Conservation (phyloP, 148 eudicot genomes). For the Diospyros lotus region DNA sequence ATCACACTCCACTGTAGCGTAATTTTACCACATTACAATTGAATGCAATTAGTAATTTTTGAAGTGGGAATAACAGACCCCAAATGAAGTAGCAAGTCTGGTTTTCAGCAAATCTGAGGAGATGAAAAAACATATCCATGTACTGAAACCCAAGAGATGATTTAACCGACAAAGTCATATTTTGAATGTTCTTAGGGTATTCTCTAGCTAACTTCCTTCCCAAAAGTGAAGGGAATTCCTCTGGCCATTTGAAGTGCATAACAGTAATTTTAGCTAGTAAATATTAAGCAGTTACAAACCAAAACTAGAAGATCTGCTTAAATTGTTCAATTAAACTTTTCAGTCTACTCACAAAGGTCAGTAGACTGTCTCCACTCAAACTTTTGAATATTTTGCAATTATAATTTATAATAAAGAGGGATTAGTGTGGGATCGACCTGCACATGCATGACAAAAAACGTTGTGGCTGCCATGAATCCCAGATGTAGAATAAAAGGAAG, state of each 20-base stretch:
- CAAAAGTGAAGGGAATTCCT: background rate
- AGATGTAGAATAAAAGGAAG: constrained; percentile 80
- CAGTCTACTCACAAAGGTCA: background rate
- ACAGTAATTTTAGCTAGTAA: background rate
- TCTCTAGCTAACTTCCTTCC: background rate
- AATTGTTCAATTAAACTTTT: background rate
- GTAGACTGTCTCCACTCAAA: background rate
- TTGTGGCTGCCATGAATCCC: constrained; percentile 77
- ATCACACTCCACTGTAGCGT: too few relatives aligned
- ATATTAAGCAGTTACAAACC: constrained; percentile 4
- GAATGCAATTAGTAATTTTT: too few relatives aligned
- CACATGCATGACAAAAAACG: constrained; percentile 90
- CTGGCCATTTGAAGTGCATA: background rate
- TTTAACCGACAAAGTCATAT: background rate
- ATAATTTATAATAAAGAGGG: background rate
- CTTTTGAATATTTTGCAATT: background rate
- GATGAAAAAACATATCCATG: background rate
- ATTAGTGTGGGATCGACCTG: constrained; percentile 48
- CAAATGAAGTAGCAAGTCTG: background rate
- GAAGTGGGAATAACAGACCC: background rate
- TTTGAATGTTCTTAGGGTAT: background rate
- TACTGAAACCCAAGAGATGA: too few relatives aligned
- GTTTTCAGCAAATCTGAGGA: background rate
- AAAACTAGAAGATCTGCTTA: background rate
- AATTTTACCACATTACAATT: too few relatives aligned